These are phyloP conservation scores for Pythium aristosporum DNA, from an alignment of 352 stramenopile species.

Conservation along the genomic window DNA sequence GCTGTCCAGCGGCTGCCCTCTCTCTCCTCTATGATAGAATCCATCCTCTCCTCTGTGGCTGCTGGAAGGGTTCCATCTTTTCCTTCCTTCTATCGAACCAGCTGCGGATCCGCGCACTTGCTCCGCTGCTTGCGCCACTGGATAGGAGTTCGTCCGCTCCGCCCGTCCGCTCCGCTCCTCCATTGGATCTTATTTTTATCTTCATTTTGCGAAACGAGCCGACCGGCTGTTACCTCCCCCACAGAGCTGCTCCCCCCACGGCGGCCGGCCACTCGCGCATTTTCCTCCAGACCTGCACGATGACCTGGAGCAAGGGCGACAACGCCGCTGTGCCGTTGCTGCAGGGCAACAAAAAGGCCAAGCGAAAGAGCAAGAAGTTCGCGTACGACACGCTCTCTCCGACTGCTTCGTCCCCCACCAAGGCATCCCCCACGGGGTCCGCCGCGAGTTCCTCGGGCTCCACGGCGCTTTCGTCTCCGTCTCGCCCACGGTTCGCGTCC, in stretches of 20 bases:
- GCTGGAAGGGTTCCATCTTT: slow-evolving; percentile 5
- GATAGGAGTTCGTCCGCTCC: too few relatives aligned
- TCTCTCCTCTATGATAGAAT: neutral
- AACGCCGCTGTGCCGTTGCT: slow-evolving; percentile 41
- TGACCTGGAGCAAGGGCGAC: slow-evolving; percentile 24
- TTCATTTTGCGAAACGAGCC: neutral
- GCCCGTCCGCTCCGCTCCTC: too few relatives aligned
- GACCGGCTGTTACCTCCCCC: neutral
- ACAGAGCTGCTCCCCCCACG: neutral
- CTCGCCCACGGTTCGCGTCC: slow-evolving; percentile 54
- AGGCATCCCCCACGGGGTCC: slow-evolving; percentile 23
- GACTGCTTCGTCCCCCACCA: neutral
- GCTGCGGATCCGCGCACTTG: neutral
- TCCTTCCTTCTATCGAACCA: slow-evolving; percentile 10
- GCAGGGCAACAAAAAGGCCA: slow-evolving; percentile 25
- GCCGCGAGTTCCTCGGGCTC: slow-evolving; percentile 22
- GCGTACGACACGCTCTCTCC: slow-evolving; percentile 20
- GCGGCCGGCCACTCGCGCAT: neutral
- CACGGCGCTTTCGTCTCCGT: slow-evolving; percentile 23
- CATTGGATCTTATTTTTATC: too few relatives aligned
- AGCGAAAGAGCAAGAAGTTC: slow-evolving; percentile 14
- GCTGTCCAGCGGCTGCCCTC: neutral
- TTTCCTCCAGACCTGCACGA: slow-evolving; percentile 13
- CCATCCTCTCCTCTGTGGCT: too few relatives aligned
- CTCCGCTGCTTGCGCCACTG: too few relatives aligned